Percentiles rank a stretch among this genome's conserved stretches.
Evolutionary conservation across 2,329 filamentous ascomycete species (phyloP).

Genomic region (Lasiodiplodia sp.): DNA sequence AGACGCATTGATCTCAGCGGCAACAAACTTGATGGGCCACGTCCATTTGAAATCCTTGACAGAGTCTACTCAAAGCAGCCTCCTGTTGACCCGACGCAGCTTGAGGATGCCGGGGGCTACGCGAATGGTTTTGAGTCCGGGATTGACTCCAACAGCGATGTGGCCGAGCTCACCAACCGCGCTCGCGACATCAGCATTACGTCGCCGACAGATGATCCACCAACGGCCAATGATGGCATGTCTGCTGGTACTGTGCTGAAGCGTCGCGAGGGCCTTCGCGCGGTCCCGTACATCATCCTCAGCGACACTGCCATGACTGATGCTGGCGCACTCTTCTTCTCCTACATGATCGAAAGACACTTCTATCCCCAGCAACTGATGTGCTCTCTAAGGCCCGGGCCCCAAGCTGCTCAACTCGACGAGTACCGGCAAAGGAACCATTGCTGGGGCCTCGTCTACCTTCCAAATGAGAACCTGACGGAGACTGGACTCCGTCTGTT

Average conservation of each 20-base stretch:
- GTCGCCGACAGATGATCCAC: constrained; percentile 1
- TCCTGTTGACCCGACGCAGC: constrained; percentile 40
- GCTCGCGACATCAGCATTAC: constrained; percentile 17
- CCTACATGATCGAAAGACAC: constrained; percentile 49
- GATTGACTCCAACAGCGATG: background rate
- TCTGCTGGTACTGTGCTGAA: constrained; percentile 30
- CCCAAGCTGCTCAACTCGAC: constrained; percentile 39
- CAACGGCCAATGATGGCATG: background rate
- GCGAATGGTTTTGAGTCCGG: background rate
- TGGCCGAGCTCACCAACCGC: constrained; percentile 19
- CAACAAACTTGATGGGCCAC: constrained; percentile 51
- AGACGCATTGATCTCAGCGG: constrained; percentile 55
- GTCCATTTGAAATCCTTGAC: constrained; percentile 55
- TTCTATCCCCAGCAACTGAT: constrained; percentile 48
- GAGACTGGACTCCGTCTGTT: constrained; percentile 30
- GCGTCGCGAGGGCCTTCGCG: constrained; percentile 46
- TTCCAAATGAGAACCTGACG: constrained; percentile 36
- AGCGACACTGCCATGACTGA: constrained; percentile 45
- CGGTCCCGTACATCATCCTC: constrained; percentile 50
- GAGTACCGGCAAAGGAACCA: constrained; percentile 39
- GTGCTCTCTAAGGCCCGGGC: constrained; percentile 41
- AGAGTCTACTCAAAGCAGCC: constrained; percentile 50
- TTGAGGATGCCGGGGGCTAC: constrained; percentile 13
- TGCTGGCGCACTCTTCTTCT: constrained; percentile 50
- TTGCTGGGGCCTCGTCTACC: constrained; percentile 45